Conservation (phyloP, 192 early-diverging fungal species). For the Cetraspora pellucida region DNA sequence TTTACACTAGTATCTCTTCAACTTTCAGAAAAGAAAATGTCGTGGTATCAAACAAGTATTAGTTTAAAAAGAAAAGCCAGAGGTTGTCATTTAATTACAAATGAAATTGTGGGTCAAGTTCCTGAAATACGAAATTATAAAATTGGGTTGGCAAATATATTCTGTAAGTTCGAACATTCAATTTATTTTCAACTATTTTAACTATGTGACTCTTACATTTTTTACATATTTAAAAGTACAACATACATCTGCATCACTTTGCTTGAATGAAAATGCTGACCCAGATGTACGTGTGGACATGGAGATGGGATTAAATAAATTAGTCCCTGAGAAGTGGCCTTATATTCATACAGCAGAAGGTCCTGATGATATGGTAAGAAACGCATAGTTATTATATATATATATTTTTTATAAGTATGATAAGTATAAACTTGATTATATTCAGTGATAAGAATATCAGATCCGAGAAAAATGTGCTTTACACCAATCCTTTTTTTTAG, state of each 20-base stretch:
- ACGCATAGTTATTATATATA: not conserved
- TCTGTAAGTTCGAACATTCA: constrained; percentile 52
- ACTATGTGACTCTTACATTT: not conserved
- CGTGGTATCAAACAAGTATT: constrained; percentile 71
- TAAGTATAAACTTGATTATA: too few species aligned
- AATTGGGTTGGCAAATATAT: constrained; percentile 84
- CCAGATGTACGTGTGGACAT: constrained; percentile 77
- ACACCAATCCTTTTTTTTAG: constrained; percentile 31
- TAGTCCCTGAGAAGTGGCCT: constrained; percentile 77
- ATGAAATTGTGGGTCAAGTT: constrained; percentile 64
- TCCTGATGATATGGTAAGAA: constrained; percentile 78
- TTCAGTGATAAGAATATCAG: too few species aligned
- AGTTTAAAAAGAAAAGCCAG: constrained; percentile 57
- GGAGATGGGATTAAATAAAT: constrained; percentile 81
- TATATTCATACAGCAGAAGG: constrained; percentile 88
- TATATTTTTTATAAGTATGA: too few species aligned
- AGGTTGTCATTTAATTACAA: constrained; percentile 79
- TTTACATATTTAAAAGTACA: constrained; percentile 58
- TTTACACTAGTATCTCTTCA: too few species aligned
- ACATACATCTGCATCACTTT: constrained; percentile 89
- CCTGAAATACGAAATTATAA: constrained; percentile 67
- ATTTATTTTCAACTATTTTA: not conserved
- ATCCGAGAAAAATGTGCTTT: too few species aligned
- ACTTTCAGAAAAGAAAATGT: constrained; percentile 44
- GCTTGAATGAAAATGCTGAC: constrained; percentile 88